A percentile compares a stretch with the other conserved stretches of the same genome.
phyloP scores from a whole-genome alignment of 2,329 filamentous ascomycete genomes.

The Pseudogymnoascus sp. region DNA sequence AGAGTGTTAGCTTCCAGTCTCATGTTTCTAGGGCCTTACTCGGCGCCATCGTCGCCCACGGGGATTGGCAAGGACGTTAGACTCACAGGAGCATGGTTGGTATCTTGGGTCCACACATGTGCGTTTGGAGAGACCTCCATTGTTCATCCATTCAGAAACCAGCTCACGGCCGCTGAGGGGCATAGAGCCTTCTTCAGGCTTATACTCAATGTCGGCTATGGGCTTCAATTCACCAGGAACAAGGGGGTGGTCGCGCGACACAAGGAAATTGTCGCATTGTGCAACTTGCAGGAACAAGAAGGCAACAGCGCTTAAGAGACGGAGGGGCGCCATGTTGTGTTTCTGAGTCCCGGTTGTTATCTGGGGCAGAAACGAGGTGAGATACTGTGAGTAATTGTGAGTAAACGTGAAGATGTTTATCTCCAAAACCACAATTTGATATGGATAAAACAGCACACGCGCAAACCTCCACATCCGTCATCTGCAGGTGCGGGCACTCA shows the following conservation, averaged over 20 bases:
- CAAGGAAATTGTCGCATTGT: neutral
- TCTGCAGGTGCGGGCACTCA: neutral
- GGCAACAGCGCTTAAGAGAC: neutral
- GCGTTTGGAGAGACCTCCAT: neutral
- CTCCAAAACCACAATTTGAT: neutral
- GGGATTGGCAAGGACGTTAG: neutral
- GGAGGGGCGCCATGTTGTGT: neutral
- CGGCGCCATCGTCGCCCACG: neutral
- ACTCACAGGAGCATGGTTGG: neutral
- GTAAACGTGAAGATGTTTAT: neutral
- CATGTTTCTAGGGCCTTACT: neutral
- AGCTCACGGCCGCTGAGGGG: neutral
- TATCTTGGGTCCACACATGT: neutral
- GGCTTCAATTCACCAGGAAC: neutral
- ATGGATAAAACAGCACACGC: no score
- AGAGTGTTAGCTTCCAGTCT: neutral
- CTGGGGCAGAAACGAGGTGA: neutral
- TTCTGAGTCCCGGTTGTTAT: neutral
- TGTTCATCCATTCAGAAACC: neutral
- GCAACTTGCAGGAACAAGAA: constrained; percentile 1
- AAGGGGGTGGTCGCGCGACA: neutral
- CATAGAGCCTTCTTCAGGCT: neutral
- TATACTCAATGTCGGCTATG: neutral
- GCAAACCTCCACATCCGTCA: neutral
- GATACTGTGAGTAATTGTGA: neutral